These are phyloP conservation scores for Cladosporium sp. DNA, from an alignment of 2,329 filamentous ascomycete species.

Conservation along the genomic window DNA sequence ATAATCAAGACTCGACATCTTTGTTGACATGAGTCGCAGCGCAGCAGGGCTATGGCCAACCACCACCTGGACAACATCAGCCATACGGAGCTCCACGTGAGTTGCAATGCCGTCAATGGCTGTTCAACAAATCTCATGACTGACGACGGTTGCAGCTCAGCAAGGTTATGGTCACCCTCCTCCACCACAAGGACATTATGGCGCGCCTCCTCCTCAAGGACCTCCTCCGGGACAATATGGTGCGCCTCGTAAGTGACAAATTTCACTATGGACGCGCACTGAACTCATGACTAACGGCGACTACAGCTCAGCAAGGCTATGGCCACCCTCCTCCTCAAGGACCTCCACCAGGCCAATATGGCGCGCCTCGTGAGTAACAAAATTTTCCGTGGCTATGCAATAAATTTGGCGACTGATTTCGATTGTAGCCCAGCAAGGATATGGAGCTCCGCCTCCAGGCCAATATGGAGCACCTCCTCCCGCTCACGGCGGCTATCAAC, in stretches of 20 bases:
- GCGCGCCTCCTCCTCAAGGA: constrained; percentile 12
- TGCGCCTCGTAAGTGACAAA: not conserved
- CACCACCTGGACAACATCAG: not conserved
- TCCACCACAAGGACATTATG: not conserved
- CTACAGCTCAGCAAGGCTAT: constrained; percentile 24
- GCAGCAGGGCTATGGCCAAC: constrained; percentile 23
- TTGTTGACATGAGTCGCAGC: not conserved
- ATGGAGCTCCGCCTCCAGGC: not conserved
- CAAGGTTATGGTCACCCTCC: not conserved
- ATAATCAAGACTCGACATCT: not conserved
- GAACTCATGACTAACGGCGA: not conserved
- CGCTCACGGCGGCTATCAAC: constrained; percentile 25
- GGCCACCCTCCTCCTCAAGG: constrained; percentile 18
- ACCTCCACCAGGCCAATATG: constrained; percentile 24
- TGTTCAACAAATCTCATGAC: not conserved
- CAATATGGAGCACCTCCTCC: constrained; percentile 23
- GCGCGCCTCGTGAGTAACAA: not conserved
- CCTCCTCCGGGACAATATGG: constrained; percentile 24
- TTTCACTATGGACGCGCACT: not conserved
- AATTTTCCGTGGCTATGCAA: no score
- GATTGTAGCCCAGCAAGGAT: not conserved
- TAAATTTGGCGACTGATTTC: not conserved
- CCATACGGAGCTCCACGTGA: not conserved
- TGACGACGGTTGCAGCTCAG: not conserved
- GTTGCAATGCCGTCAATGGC: not conserved